These are phyloP conservation scores for Perkinsus olseni DNA, from an alignment of 169 alveolate genomes.

Conservation along the genomic window DNA sequence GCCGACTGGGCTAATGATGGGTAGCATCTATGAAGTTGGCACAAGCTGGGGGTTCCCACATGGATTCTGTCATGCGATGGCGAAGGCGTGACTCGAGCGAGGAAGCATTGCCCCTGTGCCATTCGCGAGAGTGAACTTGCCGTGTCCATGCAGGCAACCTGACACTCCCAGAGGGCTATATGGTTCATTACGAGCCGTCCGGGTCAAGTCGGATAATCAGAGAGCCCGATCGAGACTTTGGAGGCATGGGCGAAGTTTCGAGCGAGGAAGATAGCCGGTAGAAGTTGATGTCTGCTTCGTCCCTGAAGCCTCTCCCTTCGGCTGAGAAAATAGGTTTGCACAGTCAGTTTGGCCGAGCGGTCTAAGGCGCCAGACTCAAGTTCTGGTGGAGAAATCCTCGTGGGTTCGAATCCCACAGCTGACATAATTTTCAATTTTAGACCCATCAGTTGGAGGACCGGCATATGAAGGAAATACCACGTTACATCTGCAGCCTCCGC, in stretches of 20 bases:
- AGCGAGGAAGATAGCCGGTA: neutral
- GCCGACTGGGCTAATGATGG: neutral
- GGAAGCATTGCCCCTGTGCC: too few species aligned
- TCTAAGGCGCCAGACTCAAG: conserved; percentile 4
- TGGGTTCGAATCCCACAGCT: conserved; percentile 2
- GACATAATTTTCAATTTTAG: neutral
- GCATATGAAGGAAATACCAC: neutral
- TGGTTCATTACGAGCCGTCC: neutral
- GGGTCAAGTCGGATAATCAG: neutral
- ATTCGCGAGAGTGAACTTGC: too few species aligned
- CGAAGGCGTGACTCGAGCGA: too few species aligned
- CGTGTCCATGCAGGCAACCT: neutral
- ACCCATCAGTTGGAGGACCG: neutral
- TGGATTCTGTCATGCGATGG: too few species aligned
- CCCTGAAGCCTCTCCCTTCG: neutral
- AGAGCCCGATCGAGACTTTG: neutral
- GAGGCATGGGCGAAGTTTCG: neutral
- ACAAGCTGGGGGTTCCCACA: too few species aligned
- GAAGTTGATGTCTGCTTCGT: neutral
- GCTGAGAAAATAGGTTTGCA: neutral
- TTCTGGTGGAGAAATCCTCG: conserved; percentile 3
- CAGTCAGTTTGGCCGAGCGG: conserved; percentile 6
- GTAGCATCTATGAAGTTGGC: neutral
- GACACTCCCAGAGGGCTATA: neutral
- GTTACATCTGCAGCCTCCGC: neutral